phyloP scores from a whole-genome alignment of 768 basidiomycete species.

The Lactarius deliciosus region DNA sequence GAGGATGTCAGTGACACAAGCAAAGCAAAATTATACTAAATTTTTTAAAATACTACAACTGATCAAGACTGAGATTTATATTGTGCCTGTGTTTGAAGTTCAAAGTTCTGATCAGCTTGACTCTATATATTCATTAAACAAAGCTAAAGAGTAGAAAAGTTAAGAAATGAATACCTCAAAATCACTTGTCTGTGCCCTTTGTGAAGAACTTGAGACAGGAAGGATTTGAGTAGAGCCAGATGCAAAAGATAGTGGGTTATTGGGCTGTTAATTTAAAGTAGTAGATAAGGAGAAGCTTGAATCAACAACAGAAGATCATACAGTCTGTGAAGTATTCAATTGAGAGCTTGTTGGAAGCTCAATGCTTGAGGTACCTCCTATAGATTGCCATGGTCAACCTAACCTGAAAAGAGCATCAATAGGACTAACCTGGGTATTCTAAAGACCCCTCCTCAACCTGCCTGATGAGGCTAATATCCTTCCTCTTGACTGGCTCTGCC shows the following conservation, averaged over 20 bases:
- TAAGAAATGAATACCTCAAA: constrained; percentile 1
- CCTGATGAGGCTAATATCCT: constrained; percentile 21
- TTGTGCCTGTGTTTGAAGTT: constrained; percentile 19
- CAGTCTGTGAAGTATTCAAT: background rate
- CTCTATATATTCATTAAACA: background rate
- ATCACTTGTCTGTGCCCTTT: background rate
- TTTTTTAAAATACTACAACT: background rate
- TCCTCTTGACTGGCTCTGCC: constrained; percentile 21
- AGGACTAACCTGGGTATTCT: background rate
- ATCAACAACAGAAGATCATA: background rate
- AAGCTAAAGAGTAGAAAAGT: background rate
- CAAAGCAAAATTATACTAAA: too few relatives aligned
- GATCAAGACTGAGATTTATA: constrained; percentile 14
- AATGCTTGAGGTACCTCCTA: background rate
- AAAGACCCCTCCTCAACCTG: constrained; percentile 20
- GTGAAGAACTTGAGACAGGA: background rate
- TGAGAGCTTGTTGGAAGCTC: background rate
- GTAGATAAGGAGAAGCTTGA: background rate
- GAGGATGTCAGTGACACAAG: too few relatives aligned
- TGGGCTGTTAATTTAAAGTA: background rate
- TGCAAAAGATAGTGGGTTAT: background rate
- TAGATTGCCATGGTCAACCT: background rate
- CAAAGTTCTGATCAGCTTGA: constrained; percentile 3
- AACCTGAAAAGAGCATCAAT: background rate
- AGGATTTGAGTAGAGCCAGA: constrained; percentile 13